These are phyloP conservation scores for Tylopilus plumbeoviolaceoides DNA, from an alignment of 768 basidiomycete genomes.

Conservation along the genomic window DNA sequence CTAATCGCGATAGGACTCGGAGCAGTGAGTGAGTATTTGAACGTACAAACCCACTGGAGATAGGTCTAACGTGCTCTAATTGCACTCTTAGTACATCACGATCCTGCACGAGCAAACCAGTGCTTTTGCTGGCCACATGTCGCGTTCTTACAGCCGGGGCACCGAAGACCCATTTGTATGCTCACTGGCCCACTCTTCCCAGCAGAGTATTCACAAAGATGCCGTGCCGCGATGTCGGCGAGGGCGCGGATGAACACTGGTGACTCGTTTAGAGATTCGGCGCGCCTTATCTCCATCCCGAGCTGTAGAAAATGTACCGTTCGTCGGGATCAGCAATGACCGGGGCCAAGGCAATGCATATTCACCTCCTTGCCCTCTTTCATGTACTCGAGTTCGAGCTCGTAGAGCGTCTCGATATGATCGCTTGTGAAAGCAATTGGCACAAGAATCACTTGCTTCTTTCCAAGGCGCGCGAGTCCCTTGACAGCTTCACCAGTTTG, in stretches of 20 bases:
- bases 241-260: conserved; percentile 94
- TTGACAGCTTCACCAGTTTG: conserved; percentile 91
- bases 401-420: conserved; percentile 97
- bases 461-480: conserved; percentile 72
- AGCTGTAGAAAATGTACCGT: conserved; percentile 45
- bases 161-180: conserved; percentile 79
- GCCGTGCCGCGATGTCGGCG: conserved; percentile 83
- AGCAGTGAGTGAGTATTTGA: too few relatives aligned
- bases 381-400: conserved; percentile 91
- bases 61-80: not conserved
- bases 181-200: conserved; percentile 63
- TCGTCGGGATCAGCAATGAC: conserved; percentile 6
- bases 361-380: conserved; percentile 87
- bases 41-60: too few relatives aligned
- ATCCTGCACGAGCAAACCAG: conserved; percentile 83
- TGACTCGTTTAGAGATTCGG: conserved; percentile 90
- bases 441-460: conserved; percentile 75
- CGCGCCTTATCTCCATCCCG: conserved; percentile 85
- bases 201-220: conserved; percentile 59
- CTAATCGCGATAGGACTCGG: conserved; percentile 19
- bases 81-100: conserved; percentile 27
- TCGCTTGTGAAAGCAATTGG: conserved; percentile 99
- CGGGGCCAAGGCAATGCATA: not conserved
- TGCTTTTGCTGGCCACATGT: conserved; percentile 84
- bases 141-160: conserved; percentile 90